Conservation (phyloP, 371 early-diverging fungal genomes). For the Chytridiales sp. region DNA sequence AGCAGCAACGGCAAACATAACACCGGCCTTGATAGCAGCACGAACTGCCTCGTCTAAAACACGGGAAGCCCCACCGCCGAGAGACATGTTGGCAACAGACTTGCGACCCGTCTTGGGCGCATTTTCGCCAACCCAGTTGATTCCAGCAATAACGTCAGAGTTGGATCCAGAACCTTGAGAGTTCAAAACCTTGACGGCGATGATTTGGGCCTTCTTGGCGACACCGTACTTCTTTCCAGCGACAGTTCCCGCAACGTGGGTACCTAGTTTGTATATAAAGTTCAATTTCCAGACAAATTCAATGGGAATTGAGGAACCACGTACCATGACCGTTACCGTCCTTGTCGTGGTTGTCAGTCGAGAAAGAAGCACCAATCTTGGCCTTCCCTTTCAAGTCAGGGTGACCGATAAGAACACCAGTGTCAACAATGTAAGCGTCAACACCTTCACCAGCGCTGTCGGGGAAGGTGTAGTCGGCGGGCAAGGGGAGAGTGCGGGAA, state of each 20-base stretch:
- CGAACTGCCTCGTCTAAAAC: constrained; percentile 84
- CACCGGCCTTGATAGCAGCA: constrained; percentile 77
- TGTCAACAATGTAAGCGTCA: constrained; percentile 80
- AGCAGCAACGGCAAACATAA: constrained; percentile 96
- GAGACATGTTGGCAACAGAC: constrained; percentile 92
- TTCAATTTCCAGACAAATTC: too few relatives aligned
- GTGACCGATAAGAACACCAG: constrained; percentile 70
- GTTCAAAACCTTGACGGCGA: constrained; percentile 84
- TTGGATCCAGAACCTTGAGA: constrained; percentile 63
- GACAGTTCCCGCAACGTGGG: too few relatives aligned
- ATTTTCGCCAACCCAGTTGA: constrained; percentile 62
- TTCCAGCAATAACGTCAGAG: constrained; percentile 67
- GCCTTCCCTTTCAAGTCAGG: constrained; percentile 84
- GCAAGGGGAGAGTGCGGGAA: constrained; percentile 25
- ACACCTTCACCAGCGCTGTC: constrained; percentile 56
- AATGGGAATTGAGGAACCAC: too few relatives aligned
- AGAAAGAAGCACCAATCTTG: constrained; percentile 61
- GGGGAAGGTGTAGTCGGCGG: constrained; percentile 38
- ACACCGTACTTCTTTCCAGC: constrained; percentile 82
- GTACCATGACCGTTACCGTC: constrained; percentile 65
- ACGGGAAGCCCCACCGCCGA: constrained; percentile 87
- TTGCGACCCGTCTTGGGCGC: constrained; percentile 57
- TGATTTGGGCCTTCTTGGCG: constrained; percentile 79
- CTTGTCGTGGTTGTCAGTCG: constrained; percentile 47
- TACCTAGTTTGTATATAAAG: too few relatives aligned